Evolutionary conservation across 225 moss, liverwort and hornwort genomes (phyloP).

Genomic region (Physcomitrellopsis africana): DNA sequence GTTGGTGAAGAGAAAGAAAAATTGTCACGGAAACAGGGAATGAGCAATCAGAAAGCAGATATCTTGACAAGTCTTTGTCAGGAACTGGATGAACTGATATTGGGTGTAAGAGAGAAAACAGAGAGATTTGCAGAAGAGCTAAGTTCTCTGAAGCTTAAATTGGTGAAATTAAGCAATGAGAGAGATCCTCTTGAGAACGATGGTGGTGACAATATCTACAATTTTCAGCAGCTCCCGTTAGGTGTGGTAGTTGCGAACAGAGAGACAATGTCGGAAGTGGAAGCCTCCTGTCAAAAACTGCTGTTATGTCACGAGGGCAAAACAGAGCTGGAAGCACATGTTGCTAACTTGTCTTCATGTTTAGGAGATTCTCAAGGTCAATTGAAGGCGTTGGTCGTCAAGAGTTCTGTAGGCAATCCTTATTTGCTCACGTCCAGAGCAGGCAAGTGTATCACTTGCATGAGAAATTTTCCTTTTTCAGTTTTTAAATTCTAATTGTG

Average conservation of each 20-base stretch:
- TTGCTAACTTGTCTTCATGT: slow-evolving; percentile 41
- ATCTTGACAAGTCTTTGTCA: slow-evolving; percentile 39
- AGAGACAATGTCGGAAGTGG: slow-evolving; percentile 21
- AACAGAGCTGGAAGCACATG: slow-evolving; percentile 37
- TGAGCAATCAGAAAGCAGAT: slow-evolving; percentile 35
- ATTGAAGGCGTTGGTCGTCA: slow-evolving; percentile 41
- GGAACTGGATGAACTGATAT: slow-evolving; percentile 35
- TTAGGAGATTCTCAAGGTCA: slow-evolving; percentile 46
- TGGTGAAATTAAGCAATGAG: slow-evolving; percentile 24
- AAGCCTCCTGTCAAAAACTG: slow-evolving; percentile 17
- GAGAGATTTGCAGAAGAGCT: slow-evolving; percentile 37
- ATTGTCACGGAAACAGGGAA: slow-evolving; percentile 33
- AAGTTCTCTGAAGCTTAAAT: slow-evolving; percentile 31
- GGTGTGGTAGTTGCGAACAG: slow-evolving; percentile 10
- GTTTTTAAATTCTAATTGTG: slow-evolving; percentile 8
- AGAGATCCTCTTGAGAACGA: slow-evolving; percentile 19
- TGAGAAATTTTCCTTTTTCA: slow-evolving; percentile 9
- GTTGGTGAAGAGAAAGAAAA: slow-evolving; percentile 47
- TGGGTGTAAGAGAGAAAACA: slow-evolving; percentile 38
- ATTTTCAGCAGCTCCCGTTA: slow-evolving; percentile 27
- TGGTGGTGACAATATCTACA: slow-evolving; percentile 21
- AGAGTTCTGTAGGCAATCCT: slow-evolving; percentile 34
- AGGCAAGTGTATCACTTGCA: slow-evolving; percentile 28
- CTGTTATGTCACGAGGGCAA: slow-evolving; percentile 23
- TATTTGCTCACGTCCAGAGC: slow-evolving; percentile 34